A percentile compares a stretch with the other conserved stretches of the same genome.
Conservation (phyloP, 1,139 yeast species). For the Meyerozyma athensensis region DNA sequence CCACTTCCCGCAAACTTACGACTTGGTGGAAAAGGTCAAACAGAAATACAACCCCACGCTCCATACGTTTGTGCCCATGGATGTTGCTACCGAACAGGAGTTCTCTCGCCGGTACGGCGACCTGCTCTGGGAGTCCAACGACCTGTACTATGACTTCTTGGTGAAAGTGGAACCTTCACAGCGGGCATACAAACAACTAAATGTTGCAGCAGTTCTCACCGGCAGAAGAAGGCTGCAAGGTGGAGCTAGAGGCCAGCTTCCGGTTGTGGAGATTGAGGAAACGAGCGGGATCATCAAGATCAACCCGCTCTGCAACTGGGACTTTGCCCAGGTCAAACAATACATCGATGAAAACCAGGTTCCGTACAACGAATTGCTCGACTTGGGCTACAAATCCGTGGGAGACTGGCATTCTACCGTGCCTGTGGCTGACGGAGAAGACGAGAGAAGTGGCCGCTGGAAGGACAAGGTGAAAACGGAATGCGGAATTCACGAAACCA, state of each 20-base stretch:
- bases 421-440: slow-evolving; percentile 88
- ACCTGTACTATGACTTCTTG: slow-evolving; percentile 72
- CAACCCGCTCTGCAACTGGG: slow-evolving; percentile 87
- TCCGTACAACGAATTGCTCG: slow-evolving; percentile 81
- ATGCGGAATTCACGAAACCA: slow-evolving; percentile 88
- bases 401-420: slow-evolving; percentile 96
- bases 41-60: slow-evolving; percentile 50
- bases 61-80: slow-evolving; percentile 63
- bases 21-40: slow-evolving; percentile 59
- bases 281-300: slow-evolving; percentile 71
- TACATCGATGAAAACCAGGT: slow-evolving; percentile 69
- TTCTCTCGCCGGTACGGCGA: slow-evolving; percentile 69
- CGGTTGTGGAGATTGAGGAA: slow-evolving; percentile 72
- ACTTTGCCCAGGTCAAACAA: slow-evolving; percentile 61
- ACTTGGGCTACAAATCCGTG: slow-evolving; percentile 82
- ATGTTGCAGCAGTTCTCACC: slow-evolving; percentile 79
- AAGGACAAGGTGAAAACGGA: slow-evolving; percentile 89
- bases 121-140: slow-evolving; percentile 79
- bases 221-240: slow-evolving; percentile 94
- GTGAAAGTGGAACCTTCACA: slow-evolving; percentile 93
- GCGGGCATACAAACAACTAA: slow-evolving; percentile 70
- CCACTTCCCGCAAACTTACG: slow-evolving; percentile 89
- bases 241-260: slow-evolving; percentile 69
- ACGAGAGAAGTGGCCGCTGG: slow-evolving; percentile 96
- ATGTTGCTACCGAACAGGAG: slow-evolving; percentile 53